Base-by-base conservation (phyloP, 495 filamentous ascomycete genomes). In the Talaromyces adpressus region DNA sequence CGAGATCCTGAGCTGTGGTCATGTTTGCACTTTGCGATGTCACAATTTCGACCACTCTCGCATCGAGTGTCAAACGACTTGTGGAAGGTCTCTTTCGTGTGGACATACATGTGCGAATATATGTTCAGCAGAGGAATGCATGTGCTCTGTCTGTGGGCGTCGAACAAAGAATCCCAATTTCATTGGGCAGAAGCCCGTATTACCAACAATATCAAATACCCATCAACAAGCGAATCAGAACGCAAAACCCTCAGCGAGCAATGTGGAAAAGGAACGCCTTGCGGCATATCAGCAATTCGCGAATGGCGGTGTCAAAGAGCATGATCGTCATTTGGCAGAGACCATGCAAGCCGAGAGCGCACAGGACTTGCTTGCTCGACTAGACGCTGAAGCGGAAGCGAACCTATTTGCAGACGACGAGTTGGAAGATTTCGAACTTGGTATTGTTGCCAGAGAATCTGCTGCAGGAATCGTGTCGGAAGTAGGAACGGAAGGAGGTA, bases 1-100 rank as follows among this genome's bases (percentile, higher is more conserved):
- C 7, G 71, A 70, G 25, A 63, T 30, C 6, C 64, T 83, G 6
- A 6, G 65, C 3, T 82, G 81, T 60, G 76, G 75, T 18, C 81
- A 82, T 57, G 20, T 39, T 34, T 83, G 81, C 62, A 23, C 57
- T 2, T 45, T 75, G 0, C 59, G 39, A 51, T 83, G 79, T 45
- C 79, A 82, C 61, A 70, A 70, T 73, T 80, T 68, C 66, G 70
- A 47, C 16, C 29, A 63, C 29, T 20, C 22, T 14, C 25, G 11
- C 22, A 52, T 62, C 18, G 34, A 57, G 4, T 79, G 77, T 67
- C 61, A 68, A 16, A 34, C 71, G 29, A 63, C 30, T 20, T 80
- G 77, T 56, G 65, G 52, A 14, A 64, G 59, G n/a, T 20, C 11
- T 16, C 69, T 77, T 52, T 20, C 52, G 0, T 80, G 77, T 64